A percentile compares a stretch with the other conserved stretches of the same genome.
Conservation (phyloP, 805 yeast species). For the Starmera dryadoides region DNA sequence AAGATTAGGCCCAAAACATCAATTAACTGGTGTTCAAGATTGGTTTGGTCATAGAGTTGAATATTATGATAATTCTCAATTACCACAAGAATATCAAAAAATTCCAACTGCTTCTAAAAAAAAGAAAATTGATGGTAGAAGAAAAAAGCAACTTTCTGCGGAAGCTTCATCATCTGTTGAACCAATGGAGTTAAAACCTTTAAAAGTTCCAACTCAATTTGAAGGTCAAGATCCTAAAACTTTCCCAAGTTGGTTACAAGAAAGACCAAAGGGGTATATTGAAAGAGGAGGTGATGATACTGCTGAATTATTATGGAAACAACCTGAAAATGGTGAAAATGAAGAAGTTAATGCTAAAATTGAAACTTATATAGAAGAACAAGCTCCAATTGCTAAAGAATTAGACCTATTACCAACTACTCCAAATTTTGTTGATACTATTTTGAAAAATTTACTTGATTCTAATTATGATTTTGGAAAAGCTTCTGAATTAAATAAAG, state of each 20-base stretch:
- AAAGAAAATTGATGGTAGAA: constrained; percentile 19
- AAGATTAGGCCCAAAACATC: constrained; percentile 67
- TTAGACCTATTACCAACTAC: constrained; percentile 53
- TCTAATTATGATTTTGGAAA: constrained; percentile 39
- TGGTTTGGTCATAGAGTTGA: constrained; percentile 59
- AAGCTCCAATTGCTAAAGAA: constrained; percentile 48
- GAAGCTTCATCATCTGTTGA: constrained; percentile 14
- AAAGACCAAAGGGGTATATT: constrained; percentile 70
- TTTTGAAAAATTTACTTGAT: constrained; percentile 48
- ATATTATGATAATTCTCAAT: constrained; percentile 44
- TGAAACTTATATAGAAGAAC: constrained; percentile 47
- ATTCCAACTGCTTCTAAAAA: constrained; percentile 13
- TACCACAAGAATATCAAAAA: constrained; percentile 11
- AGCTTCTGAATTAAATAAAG: constrained; percentile 40
- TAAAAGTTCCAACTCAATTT: constrained; percentile 42
- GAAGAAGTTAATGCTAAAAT: constrained; percentile 23
- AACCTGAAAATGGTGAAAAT: constrained; percentile 25
- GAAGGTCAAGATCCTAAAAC: constrained; percentile 33
- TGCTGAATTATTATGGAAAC: constrained; percentile 60
- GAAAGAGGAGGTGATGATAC: constrained; percentile 79
- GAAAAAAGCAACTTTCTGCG: constrained; percentile 4
- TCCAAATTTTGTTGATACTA: constrained; percentile 78
- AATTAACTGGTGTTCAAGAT: constrained; percentile 56
- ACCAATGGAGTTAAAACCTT: constrained; percentile 10
- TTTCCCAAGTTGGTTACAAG: constrained; percentile 71